Percentiles rank a stretch among this genome's conserved stretches.
Conservation (phyloP, 768 basidiomycete species). For the Mycena capillaripes region DNA sequence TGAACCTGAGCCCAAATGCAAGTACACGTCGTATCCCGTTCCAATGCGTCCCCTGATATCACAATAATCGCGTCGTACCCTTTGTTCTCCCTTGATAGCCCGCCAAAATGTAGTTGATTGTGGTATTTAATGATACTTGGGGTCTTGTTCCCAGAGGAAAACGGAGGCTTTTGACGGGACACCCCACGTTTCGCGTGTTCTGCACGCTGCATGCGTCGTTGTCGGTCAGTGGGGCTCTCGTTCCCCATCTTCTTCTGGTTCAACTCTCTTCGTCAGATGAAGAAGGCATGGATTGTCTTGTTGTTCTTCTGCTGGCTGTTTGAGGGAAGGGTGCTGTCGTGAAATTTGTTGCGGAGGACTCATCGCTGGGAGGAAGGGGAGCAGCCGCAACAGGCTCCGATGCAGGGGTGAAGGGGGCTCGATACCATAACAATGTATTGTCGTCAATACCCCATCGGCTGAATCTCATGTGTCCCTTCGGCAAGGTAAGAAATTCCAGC, state of each 20-base stretch:
- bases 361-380: background rate
- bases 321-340: background rate
- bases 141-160: background rate
- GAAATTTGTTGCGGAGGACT: background rate
- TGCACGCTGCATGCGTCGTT: background rate
- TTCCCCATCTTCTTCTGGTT: background rate
- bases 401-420: background rate
- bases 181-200: background rate
- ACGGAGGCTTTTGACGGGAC: background rate
- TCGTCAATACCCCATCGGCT: background rate
- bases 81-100: background rate
- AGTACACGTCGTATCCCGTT: too few relatives aligned
- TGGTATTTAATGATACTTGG: background rate
- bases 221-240: background rate
- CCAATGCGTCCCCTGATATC: too few relatives aligned
- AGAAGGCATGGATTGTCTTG: constrained; percentile 10
- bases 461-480: background rate
- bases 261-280: background rate
- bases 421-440: background rate
- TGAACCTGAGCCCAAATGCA: too few relatives aligned
- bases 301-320: background rate
- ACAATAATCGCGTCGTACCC: too few relatives aligned
- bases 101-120: background rate
- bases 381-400: background rate
- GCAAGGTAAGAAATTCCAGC: background rate